Base-by-base conservation (phyloP, 805 yeast species). In the Candida easanensis region DNA sequence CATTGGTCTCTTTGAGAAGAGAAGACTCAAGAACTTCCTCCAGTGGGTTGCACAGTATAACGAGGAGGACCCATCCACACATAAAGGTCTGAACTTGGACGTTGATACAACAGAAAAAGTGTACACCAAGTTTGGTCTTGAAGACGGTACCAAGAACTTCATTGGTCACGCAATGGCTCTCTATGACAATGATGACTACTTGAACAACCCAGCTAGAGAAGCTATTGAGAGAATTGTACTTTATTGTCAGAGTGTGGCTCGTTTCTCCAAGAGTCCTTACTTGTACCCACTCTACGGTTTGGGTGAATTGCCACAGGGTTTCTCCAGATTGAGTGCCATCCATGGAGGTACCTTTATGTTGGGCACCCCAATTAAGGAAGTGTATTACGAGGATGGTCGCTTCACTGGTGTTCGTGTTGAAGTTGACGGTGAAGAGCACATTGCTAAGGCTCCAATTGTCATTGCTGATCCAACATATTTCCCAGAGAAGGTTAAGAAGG, bases 101-200 rank as follows among this genome's bases (percentile, higher is more conserved):
- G 76, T 73, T 50, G 84, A 83, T 64, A 86, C 97, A 39, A 91
- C 90, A 91, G 88, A 87, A 52, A 96, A 88, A 56, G 83, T 93
- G 28, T 93, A 85, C 66, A 76, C 78, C 59, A 84, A 91, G 63
- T 93, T 82, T 59, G 96, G 98, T 6, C 77, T 93, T 42, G 97
- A 93, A 57, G 77, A 79, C 43, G 96, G 97, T 28, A 90, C 98
- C 17, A 84, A 88, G 61, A 98, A 93, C 65, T 93, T 93, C 59
- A 87, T 93, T 52, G 99, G 99, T 36, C 99, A 93, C 65, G 93
- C 99, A 4, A 93, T 93, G 99, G 99, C 97, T 14, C 76, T 93
- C 47, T 90, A 96, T 84, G 77, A 93, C 17, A 90, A 88, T 58
- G 99, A 93, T 60, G 89, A 84, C 42, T 93, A 93, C 64, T 70